phyloP scores from a whole-genome alignment of 2,329 filamentous ascomycete species.

The Cytospora piceae region DNA sequence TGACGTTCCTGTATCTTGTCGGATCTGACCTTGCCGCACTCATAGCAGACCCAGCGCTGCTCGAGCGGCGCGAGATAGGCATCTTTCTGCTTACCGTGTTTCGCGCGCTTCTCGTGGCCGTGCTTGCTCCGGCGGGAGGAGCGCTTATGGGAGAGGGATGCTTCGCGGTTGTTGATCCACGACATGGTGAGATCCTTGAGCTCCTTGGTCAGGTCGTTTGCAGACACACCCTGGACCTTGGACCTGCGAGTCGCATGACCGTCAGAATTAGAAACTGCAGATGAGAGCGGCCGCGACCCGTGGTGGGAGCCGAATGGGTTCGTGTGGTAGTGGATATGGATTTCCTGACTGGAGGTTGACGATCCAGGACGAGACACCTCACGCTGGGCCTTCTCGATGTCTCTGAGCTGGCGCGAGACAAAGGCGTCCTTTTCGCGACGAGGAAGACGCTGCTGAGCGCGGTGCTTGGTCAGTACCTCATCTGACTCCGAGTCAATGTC shows the following conservation, averaged over 20 bases:
- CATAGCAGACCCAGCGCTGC: slow-evolving; percentile 45
- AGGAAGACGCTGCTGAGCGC: slow-evolving; percentile 3
- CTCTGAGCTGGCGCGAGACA: slow-evolving; percentile 14
- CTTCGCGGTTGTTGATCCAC: not conserved
- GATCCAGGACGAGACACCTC: slow-evolving; percentile 19
- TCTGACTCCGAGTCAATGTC: slow-evolving; percentile 21
- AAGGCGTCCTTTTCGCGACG: slow-evolving; percentile 1
- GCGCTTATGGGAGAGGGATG: slow-evolving; percentile 11
- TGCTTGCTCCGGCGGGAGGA: slow-evolving; percentile 24
- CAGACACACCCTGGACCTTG: slow-evolving; percentile 7
- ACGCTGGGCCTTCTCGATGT: slow-evolving; percentile 23
- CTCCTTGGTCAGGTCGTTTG: slow-evolving; percentile 13
- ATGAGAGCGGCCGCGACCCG: slow-evolving; percentile 5
- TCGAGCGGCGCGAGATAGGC: slow-evolving; percentile 20
- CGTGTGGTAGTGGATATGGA: slow-evolving; percentile 26
- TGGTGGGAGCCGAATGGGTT: slow-evolving; percentile 11
- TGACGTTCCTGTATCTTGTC: slow-evolving; percentile 43
- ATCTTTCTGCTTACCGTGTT: slow-evolving; percentile 27
- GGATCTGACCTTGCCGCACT: slow-evolving; percentile 47
- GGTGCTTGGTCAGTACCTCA: slow-evolving; percentile 11
- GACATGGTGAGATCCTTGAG: slow-evolving; percentile 19
- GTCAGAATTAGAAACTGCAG: not conserved
- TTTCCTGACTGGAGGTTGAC: slow-evolving; percentile 19
- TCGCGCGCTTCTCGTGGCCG: slow-evolving; percentile 23
- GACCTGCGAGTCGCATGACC: slow-evolving; percentile 6